A percentile compares a stretch with the other conserved stretches of the same genome.
Conservation (phyloP, 1,284 basidiomycete genomes). For the Erythrobasidium hasegawianum region DNA sequence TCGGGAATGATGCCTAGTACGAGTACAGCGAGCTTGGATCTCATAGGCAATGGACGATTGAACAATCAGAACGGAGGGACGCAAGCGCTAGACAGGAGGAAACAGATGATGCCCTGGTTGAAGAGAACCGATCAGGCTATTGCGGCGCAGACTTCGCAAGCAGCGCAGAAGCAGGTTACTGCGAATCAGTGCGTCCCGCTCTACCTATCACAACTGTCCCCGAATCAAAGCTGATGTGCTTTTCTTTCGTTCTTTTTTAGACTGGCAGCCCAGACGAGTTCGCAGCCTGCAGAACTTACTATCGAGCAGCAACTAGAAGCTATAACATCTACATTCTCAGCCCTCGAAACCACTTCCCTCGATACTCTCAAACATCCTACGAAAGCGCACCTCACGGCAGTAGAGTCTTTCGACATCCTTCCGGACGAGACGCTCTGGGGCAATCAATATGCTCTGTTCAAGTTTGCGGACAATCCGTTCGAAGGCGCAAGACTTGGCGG, state of each 20-base stretch:
- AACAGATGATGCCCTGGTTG: constrained; percentile 14
- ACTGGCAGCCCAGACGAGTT: constrained; percentile 8
- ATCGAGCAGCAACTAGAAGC: constrained; percentile 71
- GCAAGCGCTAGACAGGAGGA: constrained; percentile 6
- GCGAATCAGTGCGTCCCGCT: constrained; percentile 11
- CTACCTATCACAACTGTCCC: not conserved
- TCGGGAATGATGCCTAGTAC: constrained; percentile 23
- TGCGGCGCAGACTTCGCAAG: constrained; percentile 17
- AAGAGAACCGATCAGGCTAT: constrained; percentile 27
- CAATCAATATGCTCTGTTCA: constrained; percentile 81
- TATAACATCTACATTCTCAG: constrained; percentile 73
- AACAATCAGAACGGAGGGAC: constrained; percentile 9
- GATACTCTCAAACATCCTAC: constrained; percentile 67
- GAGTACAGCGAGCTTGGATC: constrained; percentile 12
- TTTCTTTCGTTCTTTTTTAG: not conserved
- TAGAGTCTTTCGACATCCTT: constrained; percentile 78
- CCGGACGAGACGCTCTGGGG: constrained; percentile 84
- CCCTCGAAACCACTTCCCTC: constrained; percentile 58
- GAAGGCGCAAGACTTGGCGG: constrained; percentile 23
- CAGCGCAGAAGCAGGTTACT: constrained; percentile 19
- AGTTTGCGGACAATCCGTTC: constrained; percentile 75
- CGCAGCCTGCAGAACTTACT: constrained; percentile 61
- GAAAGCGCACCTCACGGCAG: constrained; percentile 68
- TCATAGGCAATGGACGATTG: constrained; percentile 15
- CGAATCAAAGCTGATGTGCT: not conserved